These are phyloP conservation scores for Venturia aucupariae DNA, from an alignment of 2,329 filamentous ascomycete species.

Conservation along the genomic window DNA sequence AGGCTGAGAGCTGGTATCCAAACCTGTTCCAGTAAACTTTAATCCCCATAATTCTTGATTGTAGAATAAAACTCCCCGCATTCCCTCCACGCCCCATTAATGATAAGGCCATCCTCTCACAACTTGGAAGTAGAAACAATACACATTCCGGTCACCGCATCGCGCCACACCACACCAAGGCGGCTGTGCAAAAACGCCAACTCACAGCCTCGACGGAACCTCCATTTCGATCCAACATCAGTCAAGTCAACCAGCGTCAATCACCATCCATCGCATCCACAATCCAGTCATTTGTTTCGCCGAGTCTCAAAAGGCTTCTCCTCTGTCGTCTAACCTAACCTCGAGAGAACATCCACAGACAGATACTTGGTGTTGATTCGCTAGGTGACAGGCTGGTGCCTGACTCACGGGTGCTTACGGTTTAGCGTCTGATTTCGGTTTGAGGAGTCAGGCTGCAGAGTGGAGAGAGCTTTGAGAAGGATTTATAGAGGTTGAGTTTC, in stretches of 20 bases:
- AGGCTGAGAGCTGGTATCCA: neutral
- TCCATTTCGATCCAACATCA: neutral
- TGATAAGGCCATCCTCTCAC: neutral
- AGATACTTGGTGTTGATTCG: neutral
- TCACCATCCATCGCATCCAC: neutral
- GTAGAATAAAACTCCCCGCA: neutral
- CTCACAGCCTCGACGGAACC: neutral
- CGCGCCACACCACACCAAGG: neutral
- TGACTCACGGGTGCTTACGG: neutral
- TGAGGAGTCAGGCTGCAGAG: slow-evolving; percentile 6
- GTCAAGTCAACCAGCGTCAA: neutral
- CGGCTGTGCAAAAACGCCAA: slow-evolving; percentile 2
- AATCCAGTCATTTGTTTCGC: neutral
- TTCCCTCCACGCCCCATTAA: neutral
- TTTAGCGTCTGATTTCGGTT: neutral
- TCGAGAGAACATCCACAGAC: neutral
- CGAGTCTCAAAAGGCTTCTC: neutral
- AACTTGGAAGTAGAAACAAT: neutral
- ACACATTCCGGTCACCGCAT: neutral
- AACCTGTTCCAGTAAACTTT: neutral
- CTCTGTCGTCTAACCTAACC: neutral
- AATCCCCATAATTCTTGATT: neutral
- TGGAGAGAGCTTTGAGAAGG: neutral
- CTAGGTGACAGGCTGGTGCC: slow-evolving; percentile 2
- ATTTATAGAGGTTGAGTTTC: neutral